Evolutionary conservation across 2,329 filamentous ascomycete species (phyloP), one percentile per base, ranked within the genome.

Genomic region (Cadophora sp.): DNA sequence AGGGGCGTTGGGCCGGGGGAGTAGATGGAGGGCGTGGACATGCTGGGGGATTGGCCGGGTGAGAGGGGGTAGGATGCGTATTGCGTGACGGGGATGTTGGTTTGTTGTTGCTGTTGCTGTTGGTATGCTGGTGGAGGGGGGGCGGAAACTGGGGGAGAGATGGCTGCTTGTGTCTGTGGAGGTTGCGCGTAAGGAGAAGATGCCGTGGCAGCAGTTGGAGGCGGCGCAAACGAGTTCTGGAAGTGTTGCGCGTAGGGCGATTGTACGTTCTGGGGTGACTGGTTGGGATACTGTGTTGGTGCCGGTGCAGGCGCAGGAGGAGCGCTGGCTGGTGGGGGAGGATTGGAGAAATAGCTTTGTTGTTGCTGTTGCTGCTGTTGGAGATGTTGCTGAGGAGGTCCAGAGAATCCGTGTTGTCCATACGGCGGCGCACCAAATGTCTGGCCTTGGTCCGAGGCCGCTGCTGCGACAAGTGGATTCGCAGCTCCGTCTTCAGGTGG

Each of bases 401-500:
- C 71, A n/a, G 71, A 67, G 51, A 71, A 71, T 43, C 68, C 67
- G 43, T 69, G 67, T 58, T 71, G 66, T 48, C 72, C 72, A 51
- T 68, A 76, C 22, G 84, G 84, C 24, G 84, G 84, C 0, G 83
- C 83, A 0, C 83, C 84, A 73, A 87, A 88, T 11, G 84, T 83
- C 26, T 82, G 79, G 69, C 85, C 83, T 56, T 86, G 83, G 71
- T 91, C 88, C 60, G 86, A 82, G 27, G 82, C 83, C 2, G 90
- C 82, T 14, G 86, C 87, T 61, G 86, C 85, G 4, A 85, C 84
- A 26, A 90, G 79, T 3, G 87, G 88, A 72, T 89, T 86, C 2
- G 83, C 80, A 14, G 83, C 86, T 48, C 84, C 87, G 73, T 94
- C 92, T 40, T 89, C 86, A 3, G 90, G 91, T 4, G 92, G 87